Evolutionary conservation across 179 eudicot genomes (phyloP).

Genomic region (Silene noctiflora): DNA sequence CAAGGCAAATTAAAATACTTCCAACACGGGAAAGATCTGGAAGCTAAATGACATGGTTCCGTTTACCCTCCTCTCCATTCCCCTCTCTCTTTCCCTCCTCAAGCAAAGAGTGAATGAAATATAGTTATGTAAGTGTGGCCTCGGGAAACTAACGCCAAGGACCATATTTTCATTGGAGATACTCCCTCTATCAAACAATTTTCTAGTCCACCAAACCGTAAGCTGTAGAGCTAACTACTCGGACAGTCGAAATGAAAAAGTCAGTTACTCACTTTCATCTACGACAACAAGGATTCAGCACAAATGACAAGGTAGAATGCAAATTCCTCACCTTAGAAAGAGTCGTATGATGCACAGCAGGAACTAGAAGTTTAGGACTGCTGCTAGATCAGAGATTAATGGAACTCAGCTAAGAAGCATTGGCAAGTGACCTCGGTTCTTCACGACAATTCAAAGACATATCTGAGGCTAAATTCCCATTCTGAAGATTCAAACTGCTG

Average conservation of each 20-base stretch:
- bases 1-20: neutral
- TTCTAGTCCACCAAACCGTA: neutral
- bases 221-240: constrained; percentile 5
- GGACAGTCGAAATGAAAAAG: neutral
- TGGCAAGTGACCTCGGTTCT: constrained; percentile 29
- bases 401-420: constrained; percentile 32
- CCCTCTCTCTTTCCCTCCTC: neutral
- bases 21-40: neutral
- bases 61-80: no score
- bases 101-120: neutral
- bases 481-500: constrained; percentile 27
- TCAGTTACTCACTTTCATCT: neutral
- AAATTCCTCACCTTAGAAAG: constrained; percentile 21
- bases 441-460: constrained; percentile 25
- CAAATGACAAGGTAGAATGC: neutral
- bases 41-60: neutral
- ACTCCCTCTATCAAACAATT: neutral
- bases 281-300: neutral
- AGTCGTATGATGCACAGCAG: constrained; percentile 17
- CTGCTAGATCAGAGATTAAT: constrained; percentile 19
- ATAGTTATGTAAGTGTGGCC: neutral
- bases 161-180: neutral
- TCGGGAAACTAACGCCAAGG: neutral
- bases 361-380: neutral
- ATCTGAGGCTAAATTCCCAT: constrained; percentile 22